A percentile compares a stretch with the other conserved stretches of the same genome.
Evolutionary conservation across 2,329 filamentous ascomycete genomes (phyloP).

Genomic region (Cylindrodendrum hubeiense): DNA sequence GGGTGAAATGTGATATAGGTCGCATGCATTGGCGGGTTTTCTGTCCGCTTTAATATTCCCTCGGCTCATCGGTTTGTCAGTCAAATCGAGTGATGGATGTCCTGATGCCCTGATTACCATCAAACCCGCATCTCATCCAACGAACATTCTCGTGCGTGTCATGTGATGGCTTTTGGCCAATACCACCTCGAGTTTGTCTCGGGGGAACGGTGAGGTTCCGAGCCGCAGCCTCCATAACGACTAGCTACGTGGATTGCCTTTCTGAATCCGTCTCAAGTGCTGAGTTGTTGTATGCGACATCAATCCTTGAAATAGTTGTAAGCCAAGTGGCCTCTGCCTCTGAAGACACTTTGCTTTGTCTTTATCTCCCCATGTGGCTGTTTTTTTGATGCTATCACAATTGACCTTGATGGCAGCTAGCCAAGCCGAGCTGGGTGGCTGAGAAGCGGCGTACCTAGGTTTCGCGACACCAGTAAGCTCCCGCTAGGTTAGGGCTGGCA

Average conservation of each 20-base stretch:
- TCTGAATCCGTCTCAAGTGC: too few species aligned
- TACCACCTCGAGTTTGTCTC: not conserved
- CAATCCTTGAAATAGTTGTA: too few species aligned
- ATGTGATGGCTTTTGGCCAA: not conserved
- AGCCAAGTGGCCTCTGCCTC: too few species aligned
- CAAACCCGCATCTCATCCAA: not conserved
- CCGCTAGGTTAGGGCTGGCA: not conserved
- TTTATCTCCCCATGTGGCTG: too few species aligned
- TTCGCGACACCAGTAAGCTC: not conserved
- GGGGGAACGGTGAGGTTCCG: too few species aligned
- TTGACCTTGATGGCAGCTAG: not conserved
- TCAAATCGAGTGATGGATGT: not conserved
- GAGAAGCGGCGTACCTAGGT: not conserved
- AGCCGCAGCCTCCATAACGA: too few species aligned
- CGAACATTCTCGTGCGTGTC: not conserved
- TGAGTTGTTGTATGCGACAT: too few species aligned
- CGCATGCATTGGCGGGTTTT: slow-evolving; percentile 7
- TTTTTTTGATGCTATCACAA: not conserved
- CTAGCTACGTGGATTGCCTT: too few species aligned
- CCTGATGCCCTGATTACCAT: not conserved
- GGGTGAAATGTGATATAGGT: not conserved
- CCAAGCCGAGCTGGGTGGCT: too few species aligned
- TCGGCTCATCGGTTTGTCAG: not conserved
- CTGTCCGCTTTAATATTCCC: not conserved
- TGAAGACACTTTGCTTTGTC: too few species aligned